A percentile compares a stretch with the other conserved stretches of the same genome.
phyloP scores from a whole-genome alignment of 2,329 filamentous ascomycete species.

The Xylariaceae sp. region DNA sequence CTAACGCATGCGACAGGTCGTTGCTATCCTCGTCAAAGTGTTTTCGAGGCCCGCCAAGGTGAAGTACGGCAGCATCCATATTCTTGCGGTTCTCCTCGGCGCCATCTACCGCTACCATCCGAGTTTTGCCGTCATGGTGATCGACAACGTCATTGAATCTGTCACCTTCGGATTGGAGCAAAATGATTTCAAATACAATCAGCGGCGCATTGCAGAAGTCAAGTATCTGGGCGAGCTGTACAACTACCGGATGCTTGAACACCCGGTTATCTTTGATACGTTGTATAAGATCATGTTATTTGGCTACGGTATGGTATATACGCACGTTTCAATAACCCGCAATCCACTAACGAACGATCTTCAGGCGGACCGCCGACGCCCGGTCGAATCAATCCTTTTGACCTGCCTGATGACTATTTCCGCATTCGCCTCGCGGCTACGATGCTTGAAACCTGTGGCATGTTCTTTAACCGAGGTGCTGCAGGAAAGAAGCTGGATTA shows the following conservation, averaged over 20 bases:
- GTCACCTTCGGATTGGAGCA: conserved; percentile 87
- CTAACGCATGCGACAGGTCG: conserved; percentile 53
- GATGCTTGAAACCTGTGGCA: conserved; percentile 90
- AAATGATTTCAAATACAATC: conserved; percentile 97
- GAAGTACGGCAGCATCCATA: conserved; percentile 95
- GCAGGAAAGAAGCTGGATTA: conserved; percentile 98
- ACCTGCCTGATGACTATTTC: conserved; percentile 93
- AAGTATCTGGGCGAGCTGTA: conserved; percentile 97
- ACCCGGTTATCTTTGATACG: conserved; percentile 91
- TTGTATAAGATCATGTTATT: conserved; percentile 95
- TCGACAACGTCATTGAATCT: conserved; percentile 89
- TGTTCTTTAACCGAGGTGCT: conserved; percentile 91
- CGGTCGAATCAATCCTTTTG: conserved; percentile 75
- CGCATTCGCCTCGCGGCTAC: conserved; percentile 88
- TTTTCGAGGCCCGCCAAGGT: conserved; percentile 97
- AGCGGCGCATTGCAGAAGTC: conserved; percentile 90
- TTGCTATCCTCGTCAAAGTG: conserved; percentile 79
- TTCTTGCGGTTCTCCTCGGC: conserved; percentile 86
- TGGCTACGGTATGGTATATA: conserved; percentile 66
- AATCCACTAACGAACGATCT: conserved; percentile 23
- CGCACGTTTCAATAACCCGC: background rate
- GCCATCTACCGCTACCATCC: conserved; percentile 91
- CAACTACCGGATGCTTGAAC: conserved; percentile 96
- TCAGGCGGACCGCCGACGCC: conserved; percentile 77
- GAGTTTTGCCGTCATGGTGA: conserved; percentile 84